Evolutionary conservation across 2,329 filamentous ascomycete genomes (phyloP), one percentile per base, ranked within the genome.

Genomic region (Bipolaris zeicola): DNA sequence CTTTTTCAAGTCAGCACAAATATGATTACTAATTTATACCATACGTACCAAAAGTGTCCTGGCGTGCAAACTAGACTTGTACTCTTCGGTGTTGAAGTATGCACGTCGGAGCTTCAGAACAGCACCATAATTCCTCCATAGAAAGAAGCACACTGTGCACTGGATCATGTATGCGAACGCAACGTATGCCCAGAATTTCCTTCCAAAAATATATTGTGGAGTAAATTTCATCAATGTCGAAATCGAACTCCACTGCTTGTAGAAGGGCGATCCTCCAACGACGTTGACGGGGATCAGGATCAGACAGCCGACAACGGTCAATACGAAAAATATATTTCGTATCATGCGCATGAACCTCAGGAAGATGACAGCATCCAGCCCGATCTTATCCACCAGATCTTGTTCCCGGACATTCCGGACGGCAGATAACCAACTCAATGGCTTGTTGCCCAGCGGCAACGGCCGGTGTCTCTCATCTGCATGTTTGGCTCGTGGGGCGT

Each of bases 401-500:
- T 87, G 80, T 78, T 98, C 95, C 55, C 85, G 88, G 26, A 90
- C 92, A 60, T 82, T 84, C 74, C 91, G 82, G 42, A 98, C 79
- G 0, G 94, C 92, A 18, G 80, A 80, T 18, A 96, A 72, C 95
- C 95, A 98, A 49, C 91, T 87, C 72, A 96, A 92, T 16, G 93
- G 81, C n/a, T 91, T 90, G 70, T 89, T 95, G 52, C 89, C 90
- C 68, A 98, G 83, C 0, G 89, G 86, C 10, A 92, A 92, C 16
- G 94, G 95, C 6, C 91, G 86, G 79, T 96, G 92, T 76, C 89
- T 92, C 65, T 91, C 87, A 76, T 98, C 94, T 72, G 92, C 92
- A 81, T 97, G 89, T 77, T 96, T 96, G 47, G 95, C 82, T 75
- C 96, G 94, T 26, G 95, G 95, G 3, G 95, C 93, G 77, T 98